Evolutionary conservation across 2,329 filamentous ascomycete species (phyloP), one percentile per base, ranked within the genome.

Genomic region (Zymoseptoria tritici): DNA sequence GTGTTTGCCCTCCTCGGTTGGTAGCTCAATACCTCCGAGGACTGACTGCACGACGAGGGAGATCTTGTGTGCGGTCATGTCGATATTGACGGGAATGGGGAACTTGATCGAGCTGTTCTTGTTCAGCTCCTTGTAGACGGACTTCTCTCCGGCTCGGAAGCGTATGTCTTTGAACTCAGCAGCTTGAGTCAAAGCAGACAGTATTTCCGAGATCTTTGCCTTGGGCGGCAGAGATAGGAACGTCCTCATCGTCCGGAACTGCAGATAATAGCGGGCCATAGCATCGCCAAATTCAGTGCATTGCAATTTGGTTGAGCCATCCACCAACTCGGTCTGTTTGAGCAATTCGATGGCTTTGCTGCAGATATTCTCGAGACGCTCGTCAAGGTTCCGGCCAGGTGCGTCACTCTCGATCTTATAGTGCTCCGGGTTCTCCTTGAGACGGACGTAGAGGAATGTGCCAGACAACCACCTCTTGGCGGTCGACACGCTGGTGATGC

Each of bases 251-350:
- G 90, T 94, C 46, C 87, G 81, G 66, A 92, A 92, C 21, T 84
- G 84, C 2, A 94, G 78, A 76, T 90, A 93, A 71, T 93, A 95
- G 54, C 85, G 83, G 51, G 90, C 88, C 90, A 96, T 95, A 4
- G 87, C 87, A 58, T 87, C 81, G 1, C 90, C 90, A 68, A 88
- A 90, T 54, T 86, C 84, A 0, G 89, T 93, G 52, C 83, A 85
- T 24, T 75, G 78, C 54, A 93, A 80, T 3, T 74, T 74, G 0
- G 77, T 71, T 9, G 70, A 62, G 6, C 68, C 72, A 1, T 78
- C 79, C 11, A 91, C 77, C 6, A 94, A 77, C 0, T 80, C 76
- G 46, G 78, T 73, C 24, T 87, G 79, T 60, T 84, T 80, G 1
- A 95, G 77, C n/a, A 85, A 77, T 9, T 77, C 79, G 49, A 94